A percentile compares a stretch with the other conserved stretches of the same genome.
Evolutionary conservation across 2,329 filamentous ascomycete genomes (phyloP).

Genomic region (Ophidiomyces ophidiicola): DNA sequence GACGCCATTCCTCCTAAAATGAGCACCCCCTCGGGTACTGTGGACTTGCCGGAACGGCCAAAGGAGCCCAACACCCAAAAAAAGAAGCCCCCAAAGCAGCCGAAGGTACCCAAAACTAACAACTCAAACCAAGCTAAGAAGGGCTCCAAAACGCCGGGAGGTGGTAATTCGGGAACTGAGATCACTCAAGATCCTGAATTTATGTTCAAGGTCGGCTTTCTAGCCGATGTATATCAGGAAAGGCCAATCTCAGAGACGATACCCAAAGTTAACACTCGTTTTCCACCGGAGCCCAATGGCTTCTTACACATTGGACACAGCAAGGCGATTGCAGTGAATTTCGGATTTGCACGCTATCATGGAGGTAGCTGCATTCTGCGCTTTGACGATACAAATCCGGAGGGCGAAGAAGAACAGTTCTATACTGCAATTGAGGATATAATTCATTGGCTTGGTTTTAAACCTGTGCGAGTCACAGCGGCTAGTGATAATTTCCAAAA

Average conservation of each 20-base stretch:
- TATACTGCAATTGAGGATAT: constrained; percentile 83
- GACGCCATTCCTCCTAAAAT: background rate
- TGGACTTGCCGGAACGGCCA: constrained; percentile 10
- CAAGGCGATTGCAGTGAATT: constrained; percentile 93
- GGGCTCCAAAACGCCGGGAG: constrained; percentile 4
- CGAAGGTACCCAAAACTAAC: constrained; percentile 7
- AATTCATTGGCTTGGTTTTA: constrained; percentile 69
- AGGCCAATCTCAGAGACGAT: constrained; percentile 34
- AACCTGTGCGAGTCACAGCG: constrained; percentile 66
- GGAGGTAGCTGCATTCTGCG: constrained; percentile 65
- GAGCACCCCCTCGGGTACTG: constrained; percentile 3
- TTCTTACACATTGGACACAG: constrained; percentile 88
- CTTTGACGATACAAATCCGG: constrained; percentile 93
- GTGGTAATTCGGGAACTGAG: constrained; percentile 4
- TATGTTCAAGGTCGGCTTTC: constrained; percentile 72
- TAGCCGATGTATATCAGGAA: constrained; percentile 59
- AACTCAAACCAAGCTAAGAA: constrained; percentile 7
- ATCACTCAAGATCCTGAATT: constrained; percentile 39
- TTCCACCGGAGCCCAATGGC: constrained; percentile 82
- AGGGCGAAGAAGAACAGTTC: constrained; percentile 81
- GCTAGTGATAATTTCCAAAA: constrained; percentile 82
- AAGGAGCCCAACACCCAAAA: constrained; percentile 7
- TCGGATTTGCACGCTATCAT: constrained; percentile 80
- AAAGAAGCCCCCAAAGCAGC: constrained; percentile 11
- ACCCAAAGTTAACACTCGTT: constrained; percentile 49